Evolutionary conservation across 2,329 filamentous ascomycete genomes (phyloP), one percentile per base, ranked within the genome.

Genomic region (Stachybotrys chlorohalonatus): DNA sequence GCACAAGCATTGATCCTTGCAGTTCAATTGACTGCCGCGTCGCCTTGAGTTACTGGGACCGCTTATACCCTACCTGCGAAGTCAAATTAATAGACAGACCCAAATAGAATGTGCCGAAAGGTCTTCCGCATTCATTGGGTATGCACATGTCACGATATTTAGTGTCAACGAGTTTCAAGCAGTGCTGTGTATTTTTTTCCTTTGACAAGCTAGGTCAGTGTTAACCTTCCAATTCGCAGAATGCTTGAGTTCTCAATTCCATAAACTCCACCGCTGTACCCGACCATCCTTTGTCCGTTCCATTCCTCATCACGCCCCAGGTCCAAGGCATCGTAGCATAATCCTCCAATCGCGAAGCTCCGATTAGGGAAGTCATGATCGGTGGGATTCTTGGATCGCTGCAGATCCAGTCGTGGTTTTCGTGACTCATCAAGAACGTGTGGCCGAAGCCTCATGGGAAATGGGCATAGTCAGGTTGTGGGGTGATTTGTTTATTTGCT

Each of bases 401-500:
- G 46, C 42, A 49, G 52, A 36, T 45, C 16, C 48, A 45, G 42
- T 60, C 62, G 59, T 61, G 61, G 63, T 60, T 61, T 57, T 58
- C 42, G 56, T 52, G 52, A 54, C 57, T 67, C 60, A 60, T 63
- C 62, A 53, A 58, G 62, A 11, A 60, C 62, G 65, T 64, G 66
- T 64, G 63, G 65, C 61, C 57, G 70, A 68, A 64, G 66, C 59
- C 63, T 70, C 68, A 71, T 70, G 64, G 64, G 64, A 71, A 73
- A 74, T 74, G 71, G 36, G 72, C 75, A 70, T 66, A 74, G 74
- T 74, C 74, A 80, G 81, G 79, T 78, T 75, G 74, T 73, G 75
- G 75, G 73, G 77, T 73, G 78, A 82, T 74, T 72, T 73, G 79
- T 82, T 86, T 86, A 86, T 78, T 86, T 86, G 76, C 83, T 86